Conservation (phyloP, 1,139 yeast species). For the Candida sanyaensis region DNA sequence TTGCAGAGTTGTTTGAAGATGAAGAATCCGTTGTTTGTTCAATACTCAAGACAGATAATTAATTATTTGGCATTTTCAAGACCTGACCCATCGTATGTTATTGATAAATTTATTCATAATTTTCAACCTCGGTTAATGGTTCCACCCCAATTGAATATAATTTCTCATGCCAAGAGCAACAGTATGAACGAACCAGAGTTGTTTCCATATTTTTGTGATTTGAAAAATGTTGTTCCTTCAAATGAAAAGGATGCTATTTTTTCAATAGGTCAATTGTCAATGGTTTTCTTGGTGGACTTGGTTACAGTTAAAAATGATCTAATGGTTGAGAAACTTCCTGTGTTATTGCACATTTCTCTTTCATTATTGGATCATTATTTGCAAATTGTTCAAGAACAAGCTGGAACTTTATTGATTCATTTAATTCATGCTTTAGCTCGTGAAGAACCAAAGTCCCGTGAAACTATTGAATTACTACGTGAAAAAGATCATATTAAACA, state of each 20-base stretch:
- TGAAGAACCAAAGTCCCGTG: constrained; percentile 53
- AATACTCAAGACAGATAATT: constrained; percentile 76
- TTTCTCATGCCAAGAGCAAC: constrained; percentile 2
- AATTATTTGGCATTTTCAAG: constrained; percentile 69
- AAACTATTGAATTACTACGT: constrained; percentile 56
- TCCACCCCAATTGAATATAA: constrained; percentile 52
- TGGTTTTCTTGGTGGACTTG: constrained; percentile 81
- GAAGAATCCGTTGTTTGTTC: constrained; percentile 74
- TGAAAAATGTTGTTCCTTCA: constrained; percentile 57
- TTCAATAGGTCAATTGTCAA: constrained; percentile 84
- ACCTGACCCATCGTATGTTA: constrained; percentile 55
- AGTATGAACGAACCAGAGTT: constrained; percentile 11
- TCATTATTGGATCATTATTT: constrained; percentile 87
- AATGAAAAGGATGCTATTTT: constrained; percentile 75
- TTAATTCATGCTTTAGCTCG: constrained; percentile 66
- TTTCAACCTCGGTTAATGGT: constrained; percentile 87
- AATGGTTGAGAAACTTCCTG: constrained; percentile 60
- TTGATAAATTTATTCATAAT: constrained; percentile 66
- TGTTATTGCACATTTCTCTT: constrained; percentile 80
- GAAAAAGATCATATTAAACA: constrained; percentile 36
- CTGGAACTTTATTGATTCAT: constrained; percentile 72
- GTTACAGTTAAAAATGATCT: constrained; percentile 61
- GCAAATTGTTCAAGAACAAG: constrained; percentile 80
- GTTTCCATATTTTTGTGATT: constrained; percentile 76
- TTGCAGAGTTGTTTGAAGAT: constrained; percentile 68